phyloP scores from a whole-genome alignment of 345 rosid species.

The Acer saccharum region DNA sequence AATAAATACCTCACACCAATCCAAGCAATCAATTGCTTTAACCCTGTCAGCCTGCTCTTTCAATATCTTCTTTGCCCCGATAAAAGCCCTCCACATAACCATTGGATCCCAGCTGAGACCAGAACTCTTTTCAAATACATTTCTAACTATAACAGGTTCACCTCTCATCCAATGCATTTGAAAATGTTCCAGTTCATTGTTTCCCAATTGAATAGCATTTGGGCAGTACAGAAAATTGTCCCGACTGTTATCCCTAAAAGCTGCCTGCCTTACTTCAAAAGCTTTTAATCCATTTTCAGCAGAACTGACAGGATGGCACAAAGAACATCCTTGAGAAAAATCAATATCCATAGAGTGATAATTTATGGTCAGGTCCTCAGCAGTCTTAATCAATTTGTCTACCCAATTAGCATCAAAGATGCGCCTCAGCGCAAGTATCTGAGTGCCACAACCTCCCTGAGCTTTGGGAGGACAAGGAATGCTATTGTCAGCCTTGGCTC shows the following conservation, averaged over 20 bases:
- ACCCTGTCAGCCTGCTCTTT: conserved; percentile 47
- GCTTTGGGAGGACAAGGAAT: conserved; percentile 67
- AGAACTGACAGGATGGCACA: conserved; percentile 25
- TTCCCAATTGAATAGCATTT: conserved; percentile 35
- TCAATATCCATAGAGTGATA: conserved; percentile 35
- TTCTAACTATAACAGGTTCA: conserved; percentile 58
- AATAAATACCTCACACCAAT: conserved; percentile 54
- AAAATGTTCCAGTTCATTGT: conserved; percentile 45
- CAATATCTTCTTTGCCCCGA: conserved; percentile 39
- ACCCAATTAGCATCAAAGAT: conserved; percentile 47
- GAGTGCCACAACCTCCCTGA: conserved; percentile 64
- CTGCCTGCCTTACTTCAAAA: conserved; percentile 46
- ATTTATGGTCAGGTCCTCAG: conserved; percentile 46
- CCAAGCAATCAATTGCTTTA: conserved; percentile 59
- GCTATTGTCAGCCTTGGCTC: conserved; percentile 46
- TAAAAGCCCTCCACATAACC: conserved; percentile 71
- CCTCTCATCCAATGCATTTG: conserved; percentile 62
- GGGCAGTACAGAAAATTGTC: conserved; percentile 60
- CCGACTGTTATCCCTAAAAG: conserved; percentile 36
- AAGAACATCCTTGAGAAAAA: conserved; percentile 43
- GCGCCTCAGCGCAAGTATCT: conserved; percentile 51
- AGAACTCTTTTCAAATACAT: conserved; percentile 45
- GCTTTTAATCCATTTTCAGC: conserved; percentile 18
- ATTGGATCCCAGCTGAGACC: conserved; percentile 73
- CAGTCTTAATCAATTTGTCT: conserved; percentile 40